Conservation (phyloP, 805 yeast genomes). For the Candida glaebosa region DNA sequence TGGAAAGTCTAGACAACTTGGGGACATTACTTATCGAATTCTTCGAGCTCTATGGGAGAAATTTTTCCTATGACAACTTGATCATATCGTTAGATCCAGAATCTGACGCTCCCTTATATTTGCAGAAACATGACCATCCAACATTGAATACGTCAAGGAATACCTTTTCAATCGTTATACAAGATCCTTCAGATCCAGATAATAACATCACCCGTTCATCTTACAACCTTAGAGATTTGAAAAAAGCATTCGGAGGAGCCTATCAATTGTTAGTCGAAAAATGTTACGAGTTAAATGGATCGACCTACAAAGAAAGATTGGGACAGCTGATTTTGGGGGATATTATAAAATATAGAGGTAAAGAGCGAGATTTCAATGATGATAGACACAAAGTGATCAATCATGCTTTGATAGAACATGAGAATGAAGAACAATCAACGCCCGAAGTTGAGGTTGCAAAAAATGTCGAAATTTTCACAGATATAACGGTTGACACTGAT, state of each 20-base stretch:
- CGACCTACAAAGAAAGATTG: constrained; percentile 61
- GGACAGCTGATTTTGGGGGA: constrained; percentile 78
- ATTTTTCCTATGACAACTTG: constrained; percentile 79
- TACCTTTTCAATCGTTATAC: constrained; percentile 68
- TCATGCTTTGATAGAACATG: constrained; percentile 46
- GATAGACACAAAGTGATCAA: constrained; percentile 63
- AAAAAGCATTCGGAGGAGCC: constrained; percentile 86
- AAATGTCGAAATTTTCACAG: constrained; percentile 43
- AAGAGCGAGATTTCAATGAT: constrained; percentile 72
- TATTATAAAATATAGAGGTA: constrained; percentile 71
- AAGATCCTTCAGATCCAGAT: constrained; percentile 81
- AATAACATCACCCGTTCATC: constrained; percentile 87
- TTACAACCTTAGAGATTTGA: constrained; percentile 72
- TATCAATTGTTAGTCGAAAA: constrained; percentile 70
- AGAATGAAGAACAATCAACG: constrained; percentile 18
- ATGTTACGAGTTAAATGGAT: constrained; percentile 67
- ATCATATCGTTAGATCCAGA: constrained; percentile 60
- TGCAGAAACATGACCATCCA: constrained; percentile 54
- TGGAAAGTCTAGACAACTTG: constrained; percentile 67
- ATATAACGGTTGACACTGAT: constrained; percentile 38
- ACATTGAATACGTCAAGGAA: constrained; percentile 48
- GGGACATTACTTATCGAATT: constrained; percentile 88
- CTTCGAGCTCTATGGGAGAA: constrained; percentile 86
- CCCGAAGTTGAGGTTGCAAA: constrained; percentile 35
- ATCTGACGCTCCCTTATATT: constrained; percentile 55